Percentiles rank a stretch among this genome's conserved stretches.
Conservation (phyloP, 2,329 filamentous ascomycete species). For the Myotisia sp. region DNA sequence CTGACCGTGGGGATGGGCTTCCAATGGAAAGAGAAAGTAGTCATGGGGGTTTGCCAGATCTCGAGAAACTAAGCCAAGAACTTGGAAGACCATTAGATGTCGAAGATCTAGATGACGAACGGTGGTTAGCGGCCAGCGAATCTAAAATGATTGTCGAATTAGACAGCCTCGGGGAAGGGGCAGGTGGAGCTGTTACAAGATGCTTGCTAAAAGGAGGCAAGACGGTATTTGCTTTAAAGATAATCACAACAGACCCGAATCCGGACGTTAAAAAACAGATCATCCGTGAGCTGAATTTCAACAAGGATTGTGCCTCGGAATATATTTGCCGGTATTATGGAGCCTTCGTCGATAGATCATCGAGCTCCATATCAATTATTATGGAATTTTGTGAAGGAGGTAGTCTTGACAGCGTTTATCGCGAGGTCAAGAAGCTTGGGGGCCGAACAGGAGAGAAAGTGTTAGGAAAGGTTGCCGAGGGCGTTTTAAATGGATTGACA, state of each 20-base stretch:
- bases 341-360: constrained; percentile 90
- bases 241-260: constrained; percentile 96
- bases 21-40: constrained; percentile 75
- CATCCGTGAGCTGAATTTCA: constrained; percentile 87
- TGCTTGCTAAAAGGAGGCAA: constrained; percentile 82
- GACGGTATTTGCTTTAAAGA: constrained; percentile 91
- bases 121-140: constrained; percentile 83
- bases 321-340: constrained; percentile 98
- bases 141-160: constrained; percentile 79
- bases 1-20: constrained; percentile 60
- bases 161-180: constrained; percentile 82
- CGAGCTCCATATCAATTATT: constrained; percentile 90
- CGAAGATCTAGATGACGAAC: constrained; percentile 86
- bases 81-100: constrained; percentile 76
- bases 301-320: constrained; percentile 89
- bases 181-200: constrained; percentile 85
- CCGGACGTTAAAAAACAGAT: constrained; percentile 98
- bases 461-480: constrained; percentile 88
- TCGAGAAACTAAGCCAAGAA: constrained; percentile 69
- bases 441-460: constrained; percentile 95
- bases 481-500: constrained; percentile 80
- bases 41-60: constrained; percentile 57
- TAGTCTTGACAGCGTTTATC: constrained; percentile 90
- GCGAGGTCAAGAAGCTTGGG: constrained; percentile 88
- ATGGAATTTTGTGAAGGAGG: constrained; percentile 99